A percentile compares a stretch with the other conserved stretches of the same genome.
These are phyloP conservation scores for Ogataea allantospora DNA, from an alignment of 805 yeast genomes.

Conservation along the genomic window DNA sequence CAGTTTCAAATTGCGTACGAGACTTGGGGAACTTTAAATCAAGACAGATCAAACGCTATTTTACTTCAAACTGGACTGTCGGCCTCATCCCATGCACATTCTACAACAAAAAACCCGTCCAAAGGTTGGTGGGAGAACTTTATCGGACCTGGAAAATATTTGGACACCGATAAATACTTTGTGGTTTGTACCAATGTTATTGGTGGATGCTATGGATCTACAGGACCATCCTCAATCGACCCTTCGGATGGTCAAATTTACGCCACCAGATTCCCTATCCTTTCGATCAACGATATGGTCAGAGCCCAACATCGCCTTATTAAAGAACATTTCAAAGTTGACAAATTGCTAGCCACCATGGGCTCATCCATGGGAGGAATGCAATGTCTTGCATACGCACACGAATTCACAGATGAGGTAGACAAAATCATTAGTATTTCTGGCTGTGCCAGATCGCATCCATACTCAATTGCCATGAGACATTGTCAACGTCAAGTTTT, in stretches of 20 bases:
- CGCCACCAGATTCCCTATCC: slow-evolving; percentile 84
- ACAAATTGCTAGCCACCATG: slow-evolving; percentile 69
- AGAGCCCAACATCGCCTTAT: slow-evolving; percentile 79
- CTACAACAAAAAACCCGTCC: slow-evolving; percentile 63
- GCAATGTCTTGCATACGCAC: slow-evolving; percentile 88
- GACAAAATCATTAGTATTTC: slow-evolving; percentile 74
- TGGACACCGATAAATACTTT: slow-evolving; percentile 81
- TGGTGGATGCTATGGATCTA: slow-evolving; percentile 94
- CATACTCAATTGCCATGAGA: slow-evolving; percentile 89
- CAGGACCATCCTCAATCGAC: slow-evolving; percentile 83
- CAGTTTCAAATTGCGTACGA: slow-evolving; percentile 85
- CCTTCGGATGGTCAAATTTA: slow-evolving; percentile 66
- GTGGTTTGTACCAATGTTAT: slow-evolving; percentile 87
- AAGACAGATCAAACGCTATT: slow-evolving; percentile 65
- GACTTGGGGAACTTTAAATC: slow-evolving; percentile 80
- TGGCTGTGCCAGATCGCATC: slow-evolving; percentile 93
- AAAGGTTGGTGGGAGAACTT: slow-evolving; percentile 97
- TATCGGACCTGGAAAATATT: slow-evolving; percentile 76
- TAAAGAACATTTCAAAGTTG: slow-evolving; percentile 57
- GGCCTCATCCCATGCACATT: slow-evolving; percentile 91
- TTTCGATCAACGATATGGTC: slow-evolving; percentile 87
- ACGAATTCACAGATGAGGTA: slow-evolving; percentile 77
- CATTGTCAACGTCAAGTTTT: slow-evolving; percentile 90
- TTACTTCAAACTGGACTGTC: slow-evolving; percentile 87
- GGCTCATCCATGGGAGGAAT: slow-evolving; percentile 99